Conservation (phyloP, 352 stramenopile genomes). For the Phytophthora agathidicida region DNA sequence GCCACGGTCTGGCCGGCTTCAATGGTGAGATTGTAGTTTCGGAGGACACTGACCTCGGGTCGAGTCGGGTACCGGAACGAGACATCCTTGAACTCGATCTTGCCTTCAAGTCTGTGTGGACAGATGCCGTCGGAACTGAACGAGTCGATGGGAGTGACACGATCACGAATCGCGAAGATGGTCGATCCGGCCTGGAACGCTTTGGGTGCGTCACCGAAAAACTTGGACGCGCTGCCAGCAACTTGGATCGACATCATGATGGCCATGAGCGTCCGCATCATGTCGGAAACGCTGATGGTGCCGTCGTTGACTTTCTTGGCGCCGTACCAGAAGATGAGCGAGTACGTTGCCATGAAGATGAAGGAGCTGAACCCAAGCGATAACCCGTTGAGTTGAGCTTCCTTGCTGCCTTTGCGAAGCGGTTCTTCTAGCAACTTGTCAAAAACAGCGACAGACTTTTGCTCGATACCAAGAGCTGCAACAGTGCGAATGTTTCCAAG, state of each 20-base stretch:
- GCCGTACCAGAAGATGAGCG: slow-evolving; percentile 71
- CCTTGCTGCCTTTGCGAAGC: slow-evolving; percentile 29
- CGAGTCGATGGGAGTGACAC: slow-evolving; percentile 42
- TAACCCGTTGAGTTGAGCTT: slow-evolving; percentile 44
- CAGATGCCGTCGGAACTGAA: slow-evolving; percentile 31
- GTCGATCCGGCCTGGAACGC: slow-evolving; percentile 59
- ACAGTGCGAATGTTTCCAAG: slow-evolving; percentile 55
- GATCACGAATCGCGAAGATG: slow-evolving; percentile 43
- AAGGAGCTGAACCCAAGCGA: slow-evolving; percentile 76
- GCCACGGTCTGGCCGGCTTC: slow-evolving; percentile 64
- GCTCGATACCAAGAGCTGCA: slow-evolving; percentile 42
- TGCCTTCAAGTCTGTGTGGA: slow-evolving; percentile 28
- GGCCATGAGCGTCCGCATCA: slow-evolving; percentile 57
- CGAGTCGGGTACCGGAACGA: slow-evolving; percentile 80
- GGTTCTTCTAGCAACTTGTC: slow-evolving; percentile 30
- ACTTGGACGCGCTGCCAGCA: slow-evolving; percentile 33
- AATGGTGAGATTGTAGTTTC: slow-evolving; percentile 84
- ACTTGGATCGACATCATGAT: slow-evolving; percentile 50
- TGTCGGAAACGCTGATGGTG: slow-evolving; percentile 44
- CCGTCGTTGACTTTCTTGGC: slow-evolving; percentile 47
- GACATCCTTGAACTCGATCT: slow-evolving; percentile 68
- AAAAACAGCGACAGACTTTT: slow-evolving; percentile 29
- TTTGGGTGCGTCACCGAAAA: slow-evolving; percentile 63
- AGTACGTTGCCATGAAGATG: slow-evolving; percentile 53
- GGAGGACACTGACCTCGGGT: slow-evolving; percentile 70